These are phyloP conservation scores for Sugiyamaella neomexicana DNA, from an alignment of 1,139 yeast genomes.

Conservation along the genomic window DNA sequence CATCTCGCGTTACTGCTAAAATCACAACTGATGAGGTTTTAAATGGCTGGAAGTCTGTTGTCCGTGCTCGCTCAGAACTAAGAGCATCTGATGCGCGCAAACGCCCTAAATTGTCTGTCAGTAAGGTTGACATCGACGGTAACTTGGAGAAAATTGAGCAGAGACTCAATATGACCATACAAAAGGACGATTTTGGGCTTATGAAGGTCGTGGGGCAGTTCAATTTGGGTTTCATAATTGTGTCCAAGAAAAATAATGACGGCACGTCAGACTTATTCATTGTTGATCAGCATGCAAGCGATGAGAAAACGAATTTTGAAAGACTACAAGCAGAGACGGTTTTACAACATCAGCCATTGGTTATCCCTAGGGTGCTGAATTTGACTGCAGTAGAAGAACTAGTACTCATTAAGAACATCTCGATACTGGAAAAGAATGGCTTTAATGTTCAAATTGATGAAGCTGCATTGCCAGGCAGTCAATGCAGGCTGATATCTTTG, in stretches of 20 bases:
- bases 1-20: background rate
- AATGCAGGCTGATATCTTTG: conserved; percentile 56
- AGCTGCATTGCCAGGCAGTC: conserved; percentile 54
- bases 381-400: conserved; percentile 78
- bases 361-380: conserved; percentile 62
- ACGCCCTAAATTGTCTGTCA: conserved; percentile 2
- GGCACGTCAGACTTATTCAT: conserved; percentile 65
- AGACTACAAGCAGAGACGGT: conserved; percentile 54
- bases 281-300: conserved; percentile 96
- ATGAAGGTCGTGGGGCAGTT: conserved; percentile 91
- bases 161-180: conserved; percentile 35
- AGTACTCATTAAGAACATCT: conserved; percentile 58
- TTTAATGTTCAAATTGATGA: conserved; percentile 58
- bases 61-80: conserved; percentile 3
- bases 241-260: conserved; percentile 46
- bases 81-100: background rate
- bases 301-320: conserved; percentile 91
- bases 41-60: conserved; percentile 3
- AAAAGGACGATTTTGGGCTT: conserved; percentile 45
- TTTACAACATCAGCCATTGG: conserved; percentile 68
- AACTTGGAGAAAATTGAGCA: conserved; percentile 51
- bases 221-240: conserved; percentile 85
- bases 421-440: conserved; percentile 70
- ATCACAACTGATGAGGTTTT: conserved; percentile 3
- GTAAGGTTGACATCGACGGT: conserved; percentile 22